Evolutionary conservation across 352 stramenopile species (phyloP), one percentile per base, ranked within the genome.

Genomic region (Phytophthora europaea): DNA sequence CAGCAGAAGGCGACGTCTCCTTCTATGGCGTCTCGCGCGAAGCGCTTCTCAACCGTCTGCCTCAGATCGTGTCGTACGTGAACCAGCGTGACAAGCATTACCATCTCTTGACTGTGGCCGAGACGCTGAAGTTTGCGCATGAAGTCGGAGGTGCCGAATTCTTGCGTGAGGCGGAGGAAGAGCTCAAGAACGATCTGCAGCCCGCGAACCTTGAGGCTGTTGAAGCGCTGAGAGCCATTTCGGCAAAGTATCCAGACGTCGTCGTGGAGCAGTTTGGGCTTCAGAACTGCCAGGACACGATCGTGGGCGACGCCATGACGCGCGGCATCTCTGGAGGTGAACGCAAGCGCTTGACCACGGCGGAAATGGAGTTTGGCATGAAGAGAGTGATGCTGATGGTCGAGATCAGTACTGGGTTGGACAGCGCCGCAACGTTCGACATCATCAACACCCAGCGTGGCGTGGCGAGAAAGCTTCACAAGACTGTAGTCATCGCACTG

Each of bases 331-430:
- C 78, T 5, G 93, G 93, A 33, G 93, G 93, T 92, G 93, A 73
- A 82, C 93, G 66, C 76, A 85, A 57, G 87, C 70, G 70, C 16
- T 65, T 77, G 2, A 77, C 89, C 26, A 92, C 66, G 3, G 58
- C 38, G 2, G 66, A 73, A 36, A 98, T 99, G 86, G 76, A 96
- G 55, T 87, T 94, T 58, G 79, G 81, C 34, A 76, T 81, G 51
- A 84, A 88, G 67, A 85, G 78, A 56, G 81, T 98, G 28, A 65
- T 83, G 28, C 87, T 95, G 26, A 88, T 90, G 72, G 95, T 99
- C 73, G 90, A 97, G 81, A 98, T 99, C 71, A 97, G 86, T 67
- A 98, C 94, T 15, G 96, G 96, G 4, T 81, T 99, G 79, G 61
- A 93, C 90, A 77, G 76, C 94, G 57, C 77, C 88, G 34, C 94